Conservation (phyloP, 192 early-diverging fungal species). For the Coemansia sp. region DNA sequence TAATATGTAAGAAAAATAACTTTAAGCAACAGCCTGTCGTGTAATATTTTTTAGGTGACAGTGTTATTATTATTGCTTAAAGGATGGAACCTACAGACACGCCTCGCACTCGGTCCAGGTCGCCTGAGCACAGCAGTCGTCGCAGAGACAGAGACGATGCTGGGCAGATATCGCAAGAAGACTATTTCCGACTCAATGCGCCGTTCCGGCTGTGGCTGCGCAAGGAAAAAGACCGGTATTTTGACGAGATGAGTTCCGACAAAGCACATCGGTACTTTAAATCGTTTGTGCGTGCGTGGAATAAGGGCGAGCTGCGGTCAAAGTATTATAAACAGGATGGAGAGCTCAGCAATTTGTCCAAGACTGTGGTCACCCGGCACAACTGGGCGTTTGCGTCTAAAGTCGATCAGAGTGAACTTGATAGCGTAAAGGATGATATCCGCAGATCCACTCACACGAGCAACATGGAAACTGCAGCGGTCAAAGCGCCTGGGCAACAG, state of each 20-base stretch:
- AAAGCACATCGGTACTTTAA: constrained; percentile 73
- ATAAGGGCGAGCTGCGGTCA: constrained; percentile 66
- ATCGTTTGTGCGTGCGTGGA: constrained; percentile 89
- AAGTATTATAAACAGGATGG: constrained; percentile 57
- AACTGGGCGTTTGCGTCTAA: constrained; percentile 71
- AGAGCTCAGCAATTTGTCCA: constrained; percentile 62
- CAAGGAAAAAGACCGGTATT: constrained; percentile 68
- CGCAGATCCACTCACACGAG: constrained; percentile 9
- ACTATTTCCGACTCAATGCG: constrained; percentile 74
- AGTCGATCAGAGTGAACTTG: constrained; percentile 40
- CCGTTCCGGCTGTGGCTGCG: constrained; percentile 85
- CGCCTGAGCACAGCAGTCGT: neutral
- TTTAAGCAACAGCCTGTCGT: too few species aligned
- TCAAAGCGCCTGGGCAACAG: neutral
- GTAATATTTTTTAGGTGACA: too few species aligned
- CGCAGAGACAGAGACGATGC: neutral
- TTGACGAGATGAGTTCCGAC: constrained; percentile 71
- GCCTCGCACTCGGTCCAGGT: constrained; percentile 2
- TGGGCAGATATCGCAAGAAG: constrained; percentile 54
- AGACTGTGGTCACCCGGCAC: constrained; percentile 66
- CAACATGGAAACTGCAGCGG: neutral
- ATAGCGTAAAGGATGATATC: constrained; percentile 9
- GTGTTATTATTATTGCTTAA: too few species aligned
- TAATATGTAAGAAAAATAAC: too few species aligned
- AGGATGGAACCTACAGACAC: neutral